These are phyloP conservation scores for Spongospora subterranea DNA, from an alignment of 208 protist genomes.

Conservation along the genomic window DNA sequence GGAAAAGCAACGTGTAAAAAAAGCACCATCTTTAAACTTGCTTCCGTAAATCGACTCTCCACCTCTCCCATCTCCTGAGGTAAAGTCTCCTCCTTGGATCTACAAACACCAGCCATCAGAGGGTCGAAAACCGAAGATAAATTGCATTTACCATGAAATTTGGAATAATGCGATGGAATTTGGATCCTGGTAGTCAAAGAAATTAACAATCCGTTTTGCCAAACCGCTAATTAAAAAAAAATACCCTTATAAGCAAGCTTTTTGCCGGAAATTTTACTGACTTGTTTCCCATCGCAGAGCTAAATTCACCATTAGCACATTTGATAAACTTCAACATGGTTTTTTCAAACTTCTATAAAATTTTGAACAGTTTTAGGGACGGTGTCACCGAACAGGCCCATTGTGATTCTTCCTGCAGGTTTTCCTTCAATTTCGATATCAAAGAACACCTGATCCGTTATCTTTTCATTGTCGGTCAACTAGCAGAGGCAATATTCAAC, in stretches of 20 bases:
- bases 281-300: constrained; percentile 76
- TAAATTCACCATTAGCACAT: neutral
- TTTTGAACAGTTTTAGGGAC: constrained; percentile 76
- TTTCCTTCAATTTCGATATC: constrained; percentile 70
- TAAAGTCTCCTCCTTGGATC: constrained; percentile 78
- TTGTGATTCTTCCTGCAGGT: constrained; percentile 69
- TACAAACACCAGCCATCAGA: neutral
- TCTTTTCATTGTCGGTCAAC: neutral
- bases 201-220: constrained; percentile 55
- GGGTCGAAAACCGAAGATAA: neutral
- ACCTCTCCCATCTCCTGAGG: constrained; percentile 77
- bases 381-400: constrained; percentile 68
- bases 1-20: no score
- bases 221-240: constrained; percentile 60
- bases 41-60: constrained; percentile 81
- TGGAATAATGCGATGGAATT: constrained; percentile 78
- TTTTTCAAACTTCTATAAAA: constrained; percentile 59
- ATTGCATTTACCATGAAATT: constrained; percentile 67
- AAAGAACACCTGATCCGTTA: constrained; percentile 69
- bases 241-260: constrained; percentile 64
- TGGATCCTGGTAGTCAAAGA: constrained; percentile 53
- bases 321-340: constrained; percentile 21
- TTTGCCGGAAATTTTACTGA: constrained; percentile 59
- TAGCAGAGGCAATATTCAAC: no score
- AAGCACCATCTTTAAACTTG: constrained; percentile 82